Evolutionary conservation across 169 alveolate genomes (phyloP).

Genomic region (Plasmodium reichenowi): DNA sequence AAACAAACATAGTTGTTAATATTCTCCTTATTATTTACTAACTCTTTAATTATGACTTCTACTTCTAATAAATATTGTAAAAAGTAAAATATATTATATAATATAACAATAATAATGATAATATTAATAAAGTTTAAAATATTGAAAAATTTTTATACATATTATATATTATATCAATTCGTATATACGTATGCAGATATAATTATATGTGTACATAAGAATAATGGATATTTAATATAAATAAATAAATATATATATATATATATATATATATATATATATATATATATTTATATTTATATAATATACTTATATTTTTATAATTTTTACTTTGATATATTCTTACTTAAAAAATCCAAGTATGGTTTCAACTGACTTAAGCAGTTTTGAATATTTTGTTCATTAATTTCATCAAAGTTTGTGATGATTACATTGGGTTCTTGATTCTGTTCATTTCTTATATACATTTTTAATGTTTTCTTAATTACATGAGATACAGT

Average conservation of each 20-base stretch:
- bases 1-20: slow-evolving; percentile 63
- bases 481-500: slow-evolving; percentile 84
- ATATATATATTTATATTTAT: neutral
- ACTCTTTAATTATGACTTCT: slow-evolving; percentile 41
- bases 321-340: neutral
- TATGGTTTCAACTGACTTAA: slow-evolving; percentile 60
- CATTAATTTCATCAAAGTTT: slow-evolving; percentile 79
- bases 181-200: neutral
- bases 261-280: neutral
- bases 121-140: no score
- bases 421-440: slow-evolving; percentile 80
- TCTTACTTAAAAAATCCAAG: slow-evolving; percentile 72
- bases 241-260: neutral
- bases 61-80: slow-evolving; percentile 21
- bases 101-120: no score
- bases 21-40: slow-evolving; percentile 58
- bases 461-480: slow-evolving; percentile 79
- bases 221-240: neutral
- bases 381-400: slow-evolving; percentile 66
- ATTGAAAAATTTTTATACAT: neutral
- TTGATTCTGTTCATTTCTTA: slow-evolving; percentile 73
- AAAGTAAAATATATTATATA: neutral
- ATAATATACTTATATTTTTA: neutral
- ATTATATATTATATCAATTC: neutral
- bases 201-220: neutral